These are phyloP conservation scores for Fusarium sp. DNA, from an alignment of 2,329 filamentous ascomycete species.

Conservation along the genomic window DNA sequence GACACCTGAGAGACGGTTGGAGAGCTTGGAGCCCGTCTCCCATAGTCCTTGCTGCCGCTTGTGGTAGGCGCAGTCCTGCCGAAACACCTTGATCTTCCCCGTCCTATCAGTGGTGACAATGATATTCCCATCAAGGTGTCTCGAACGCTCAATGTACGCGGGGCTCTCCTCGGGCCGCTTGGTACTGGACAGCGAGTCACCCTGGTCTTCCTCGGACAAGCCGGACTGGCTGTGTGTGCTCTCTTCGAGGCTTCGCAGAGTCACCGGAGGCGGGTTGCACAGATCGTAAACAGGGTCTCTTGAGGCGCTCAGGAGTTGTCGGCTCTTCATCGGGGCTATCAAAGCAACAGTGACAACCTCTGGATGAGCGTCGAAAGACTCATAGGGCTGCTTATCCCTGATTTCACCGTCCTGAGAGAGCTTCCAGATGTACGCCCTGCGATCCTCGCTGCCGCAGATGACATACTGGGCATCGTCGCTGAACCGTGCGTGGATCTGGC, in stretches of 20 bases:
- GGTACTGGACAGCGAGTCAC: conserved; percentile 45
- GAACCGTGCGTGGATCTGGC: conserved; percentile 90
- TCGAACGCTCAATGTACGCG: conserved; percentile 79
- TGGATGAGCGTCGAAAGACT: conserved; percentile 91
- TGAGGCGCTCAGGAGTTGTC: conserved; percentile 81
- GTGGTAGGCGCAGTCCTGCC: conserved; percentile 89
- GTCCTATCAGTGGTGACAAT: conserved; percentile 91
- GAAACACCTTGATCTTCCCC: conserved; percentile 92
- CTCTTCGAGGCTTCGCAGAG: conserved; percentile 80
- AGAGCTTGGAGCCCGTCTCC: conserved; percentile 83
- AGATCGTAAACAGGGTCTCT: conserved; percentile 96
- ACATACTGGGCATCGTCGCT: conserved; percentile 89
- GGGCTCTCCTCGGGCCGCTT: conserved; percentile 76
- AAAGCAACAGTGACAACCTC: conserved; percentile 90
- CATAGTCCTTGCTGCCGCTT: conserved; percentile 83
- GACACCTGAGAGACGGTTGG: conserved; percentile 73
- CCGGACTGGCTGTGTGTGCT: conserved; percentile 57
- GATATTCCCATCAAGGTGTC: conserved; percentile 86
- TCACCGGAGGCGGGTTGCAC: conserved; percentile 94
- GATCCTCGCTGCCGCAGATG: conserved; percentile 93
- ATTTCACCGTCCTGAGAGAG: conserved; percentile 67
- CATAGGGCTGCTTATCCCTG: conserved; percentile 83
- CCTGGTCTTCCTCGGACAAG: conserved; percentile 52
- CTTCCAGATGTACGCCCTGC: conserved; percentile 91
- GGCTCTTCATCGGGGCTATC: conserved; percentile 83